Evolutionary conservation across 441 rosid species (phyloP).

Genomic region (Gossypium gossypioides): DNA sequence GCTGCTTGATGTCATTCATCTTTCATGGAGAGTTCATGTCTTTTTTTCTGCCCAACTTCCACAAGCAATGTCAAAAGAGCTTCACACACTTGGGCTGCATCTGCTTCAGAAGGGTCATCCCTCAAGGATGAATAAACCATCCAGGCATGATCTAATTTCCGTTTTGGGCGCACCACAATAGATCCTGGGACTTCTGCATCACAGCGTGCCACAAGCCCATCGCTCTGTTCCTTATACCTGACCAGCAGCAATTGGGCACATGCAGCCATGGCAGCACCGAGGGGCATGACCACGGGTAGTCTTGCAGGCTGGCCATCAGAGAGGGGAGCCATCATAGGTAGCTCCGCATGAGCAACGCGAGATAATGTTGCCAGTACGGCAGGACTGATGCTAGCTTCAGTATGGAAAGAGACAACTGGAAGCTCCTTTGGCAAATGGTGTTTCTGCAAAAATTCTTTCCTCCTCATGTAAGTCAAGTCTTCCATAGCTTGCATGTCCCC

Average conservation of each 20-base stretch:
- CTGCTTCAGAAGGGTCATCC: slow-evolving; percentile 56
- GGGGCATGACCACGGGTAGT: slow-evolving; percentile 83
- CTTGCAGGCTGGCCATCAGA: slow-evolving; percentile 43
- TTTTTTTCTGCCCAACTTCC: slow-evolving; percentile 57
- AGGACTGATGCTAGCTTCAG: slow-evolving; percentile 78
- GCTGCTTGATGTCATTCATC: slow-evolving; percentile 27
- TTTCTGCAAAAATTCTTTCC: slow-evolving; percentile 64
- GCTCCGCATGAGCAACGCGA: slow-evolving; percentile 84
- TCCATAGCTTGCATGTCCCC: slow-evolving; percentile 90
- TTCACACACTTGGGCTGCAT: slow-evolving; percentile 83
- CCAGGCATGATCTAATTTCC: slow-evolving; percentile 89
- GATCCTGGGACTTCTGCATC: slow-evolving; percentile 97
- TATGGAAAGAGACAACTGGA: slow-evolving; percentile 76
- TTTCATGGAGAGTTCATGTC: slow-evolving; percentile 37
- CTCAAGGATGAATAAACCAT: slow-evolving; percentile 85
- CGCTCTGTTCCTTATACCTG: slow-evolving; percentile 82
- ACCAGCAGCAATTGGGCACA: slow-evolving; percentile 77
- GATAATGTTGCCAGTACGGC: slow-evolving; percentile 72
- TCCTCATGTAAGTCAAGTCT: slow-evolving; percentile 80
- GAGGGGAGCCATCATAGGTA: slow-evolving; percentile 37
- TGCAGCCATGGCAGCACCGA: slow-evolving; percentile 94
- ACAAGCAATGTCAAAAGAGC: slow-evolving; percentile 73
- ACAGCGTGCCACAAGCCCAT: slow-evolving; percentile 77
- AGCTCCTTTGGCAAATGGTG: slow-evolving; percentile 67
- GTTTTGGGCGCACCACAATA: slow-evolving; percentile 59